Conservation (phyloP, 768 basidiomycete genomes). For the Russula foetens region DNA sequence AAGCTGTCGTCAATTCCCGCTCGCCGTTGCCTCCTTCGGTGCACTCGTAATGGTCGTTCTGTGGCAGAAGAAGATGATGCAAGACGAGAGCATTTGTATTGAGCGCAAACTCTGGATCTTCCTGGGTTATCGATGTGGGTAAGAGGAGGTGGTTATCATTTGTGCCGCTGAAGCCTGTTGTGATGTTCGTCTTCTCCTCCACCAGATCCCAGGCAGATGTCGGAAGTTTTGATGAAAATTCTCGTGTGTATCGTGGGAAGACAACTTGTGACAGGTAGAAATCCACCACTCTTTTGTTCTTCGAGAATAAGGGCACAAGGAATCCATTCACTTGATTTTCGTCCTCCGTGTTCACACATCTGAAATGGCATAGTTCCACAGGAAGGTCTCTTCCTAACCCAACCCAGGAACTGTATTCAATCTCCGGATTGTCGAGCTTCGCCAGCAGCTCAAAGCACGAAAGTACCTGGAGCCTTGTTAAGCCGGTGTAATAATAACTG, state of each 20-base stretch:
- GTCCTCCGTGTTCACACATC: slow-evolving; percentile 38
- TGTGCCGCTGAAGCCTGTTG: slow-evolving; percentile 49
- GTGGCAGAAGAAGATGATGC: slow-evolving; percentile 30
- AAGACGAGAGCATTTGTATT: slow-evolving; percentile 44
- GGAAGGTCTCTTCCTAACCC: slow-evolving; percentile 24
- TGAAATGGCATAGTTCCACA: slow-evolving; percentile 25
- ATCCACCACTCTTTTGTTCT: slow-evolving; percentile 34
- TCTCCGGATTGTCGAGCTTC: slow-evolving; percentile 33
- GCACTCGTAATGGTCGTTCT: slow-evolving; percentile 34
- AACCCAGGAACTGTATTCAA: slow-evolving; percentile 38
- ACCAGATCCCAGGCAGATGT: slow-evolving; percentile 49
- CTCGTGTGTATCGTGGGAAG: slow-evolving; percentile 43
- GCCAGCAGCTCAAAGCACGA: slow-evolving; percentile 33
- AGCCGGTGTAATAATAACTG: slow-evolving; percentile 42
- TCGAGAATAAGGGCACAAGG: slow-evolving; percentile 30
- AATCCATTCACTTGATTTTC: slow-evolving; percentile 23
- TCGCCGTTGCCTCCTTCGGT: slow-evolving; percentile 5
- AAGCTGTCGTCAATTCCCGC: slow-evolving; percentile 22
- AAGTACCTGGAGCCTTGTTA: slow-evolving; percentile 32
- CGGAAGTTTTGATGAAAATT: slow-evolving; percentile 39
- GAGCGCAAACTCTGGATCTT: slow-evolving; percentile 32
- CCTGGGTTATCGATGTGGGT: slow-evolving; percentile 31
- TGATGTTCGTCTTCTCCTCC: slow-evolving; percentile 29
- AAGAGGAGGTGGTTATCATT: slow-evolving; percentile 38
- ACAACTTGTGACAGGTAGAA: slow-evolving; percentile 41